phyloP scores from a whole-genome alignment of 2,329 filamentous ascomycete genomes.

The Fusarium camptoceras region DNA sequence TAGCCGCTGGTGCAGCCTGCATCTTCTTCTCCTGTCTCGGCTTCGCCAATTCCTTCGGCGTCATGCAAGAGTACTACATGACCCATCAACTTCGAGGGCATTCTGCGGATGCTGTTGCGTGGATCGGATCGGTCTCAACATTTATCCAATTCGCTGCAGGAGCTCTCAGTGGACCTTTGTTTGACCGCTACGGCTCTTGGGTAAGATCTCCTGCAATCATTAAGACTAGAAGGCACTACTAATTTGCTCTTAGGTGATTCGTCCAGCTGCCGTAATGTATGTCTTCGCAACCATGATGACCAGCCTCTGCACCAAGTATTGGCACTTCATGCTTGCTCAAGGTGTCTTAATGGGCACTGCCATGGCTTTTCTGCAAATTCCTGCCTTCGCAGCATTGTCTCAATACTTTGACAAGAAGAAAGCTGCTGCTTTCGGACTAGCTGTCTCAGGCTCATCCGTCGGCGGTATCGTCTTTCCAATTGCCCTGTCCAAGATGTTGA shows the following conservation, averaged over 20 bases:
- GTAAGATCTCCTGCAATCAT: not conserved
- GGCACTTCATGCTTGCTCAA: slow-evolving; percentile 64
- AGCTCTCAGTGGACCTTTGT: slow-evolving; percentile 32
- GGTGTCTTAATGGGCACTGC: slow-evolving; percentile 57
- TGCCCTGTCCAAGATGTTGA: slow-evolving; percentile 60
- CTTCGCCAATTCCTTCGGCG: slow-evolving; percentile 58
- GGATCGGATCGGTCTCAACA: slow-evolving; percentile 56
- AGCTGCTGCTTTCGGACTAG: slow-evolving; percentile 60
- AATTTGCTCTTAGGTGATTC: slow-evolving; percentile 1
- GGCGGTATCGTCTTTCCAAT: slow-evolving; percentile 67
- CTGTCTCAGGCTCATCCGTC: slow-evolving; percentile 59
- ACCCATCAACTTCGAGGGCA: slow-evolving; percentile 49
- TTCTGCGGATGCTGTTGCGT: slow-evolving; percentile 52
- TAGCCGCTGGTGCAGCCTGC: slow-evolving; percentile 51
- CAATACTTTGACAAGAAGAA: slow-evolving; percentile 62
- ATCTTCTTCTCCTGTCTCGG: slow-evolving; percentile 56
- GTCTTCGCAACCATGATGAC: slow-evolving; percentile 40
- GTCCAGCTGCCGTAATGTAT: slow-evolving; percentile 28
- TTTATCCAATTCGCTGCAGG: slow-evolving; percentile 54
- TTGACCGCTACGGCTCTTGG: slow-evolving; percentile 39
- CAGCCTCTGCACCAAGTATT: slow-evolving; percentile 57
- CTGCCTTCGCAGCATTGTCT: slow-evolving; percentile 58
- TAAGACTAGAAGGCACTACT: rapidly evolving
- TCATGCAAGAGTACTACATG: slow-evolving; percentile 59
- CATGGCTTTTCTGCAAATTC: slow-evolving; percentile 57